Evolutionary conservation across 768 basidiomycete genomes (phyloP), one percentile per base, ranked within the genome.

Genomic region (Russula abietina): DNA sequence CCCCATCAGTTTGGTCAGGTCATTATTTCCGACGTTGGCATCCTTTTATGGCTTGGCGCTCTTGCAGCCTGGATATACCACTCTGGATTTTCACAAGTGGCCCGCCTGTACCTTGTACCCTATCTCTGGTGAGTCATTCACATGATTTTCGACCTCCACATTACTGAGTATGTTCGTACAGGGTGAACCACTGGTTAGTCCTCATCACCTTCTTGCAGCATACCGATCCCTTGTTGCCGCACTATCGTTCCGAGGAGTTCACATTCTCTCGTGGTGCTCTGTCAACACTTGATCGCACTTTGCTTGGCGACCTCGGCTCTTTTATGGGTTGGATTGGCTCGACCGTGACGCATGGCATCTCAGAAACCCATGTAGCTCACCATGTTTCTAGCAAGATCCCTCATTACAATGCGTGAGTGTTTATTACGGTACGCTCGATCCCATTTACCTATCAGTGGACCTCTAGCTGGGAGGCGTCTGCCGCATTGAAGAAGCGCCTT

Each of bases 201-300:
- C 71, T 93, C 69, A 97, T 98, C 78, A 97, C 94, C 22, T 98
- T 93, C 88, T 81, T 98, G 55, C 96, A 99, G 78, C 96, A 99
- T 80, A 98, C 96, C 69, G 96, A 98, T 76, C 93, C 95, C 22
- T 74, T 89, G 51, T 83, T 98, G 49, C 95, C 95, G 54, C 96
- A 98, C 77, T 98, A 97, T 81, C 89, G 91, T 66, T 83, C 87
- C 16, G 72, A 83, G 41, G 87, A 89, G 71, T 98, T 96, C 81
- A 94, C 87, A 43, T 99, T 98, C 82, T 79, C 88, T 49, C 91
- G 93, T 68, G 96, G 96, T 62, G 96, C 96, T 17, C 85, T 98
- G 57, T 78, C 91, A 57, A 99, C 96, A 12, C 80, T 98, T 45
- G 93, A 98, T 74, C 90, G 92, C 53, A 85, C 73, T 70, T 81